These are phyloP conservation scores for Diddensiella transvaalensis DNA, from an alignment of 805 yeast species.

Conservation along the genomic window DNA sequence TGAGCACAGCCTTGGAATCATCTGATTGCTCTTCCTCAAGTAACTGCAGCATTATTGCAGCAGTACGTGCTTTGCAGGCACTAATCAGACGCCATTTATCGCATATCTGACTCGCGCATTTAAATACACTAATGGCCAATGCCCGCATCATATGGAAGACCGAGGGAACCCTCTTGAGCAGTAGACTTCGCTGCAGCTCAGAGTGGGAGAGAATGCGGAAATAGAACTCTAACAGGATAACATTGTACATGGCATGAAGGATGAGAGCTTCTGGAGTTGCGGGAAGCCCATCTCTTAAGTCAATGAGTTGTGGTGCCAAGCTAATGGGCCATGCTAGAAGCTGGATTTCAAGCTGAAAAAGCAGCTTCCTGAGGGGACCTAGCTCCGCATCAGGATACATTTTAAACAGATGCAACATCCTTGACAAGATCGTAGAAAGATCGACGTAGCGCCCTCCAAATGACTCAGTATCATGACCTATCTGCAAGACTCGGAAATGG, in stretches of 20 bases:
- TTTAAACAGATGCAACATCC: neutral
- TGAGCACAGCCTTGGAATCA: conserved; percentile 11
- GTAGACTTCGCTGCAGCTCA: conserved; percentile 6
- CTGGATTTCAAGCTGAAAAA: conserved; percentile 11
- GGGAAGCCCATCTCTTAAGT: conserved; percentile 13
- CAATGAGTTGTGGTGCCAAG: conserved; percentile 10
- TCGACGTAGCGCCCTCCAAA: conserved; percentile 6
- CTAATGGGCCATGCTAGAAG: conserved; percentile 13
- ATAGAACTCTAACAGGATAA: conserved; percentile 11
- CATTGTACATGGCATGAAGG: conserved; percentile 13
- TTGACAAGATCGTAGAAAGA: conserved; percentile 2
- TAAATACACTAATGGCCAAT: conserved; percentile 13
- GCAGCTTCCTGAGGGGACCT: neutral
- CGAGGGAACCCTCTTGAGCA: conserved; percentile 14
- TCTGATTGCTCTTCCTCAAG: conserved; percentile 7
- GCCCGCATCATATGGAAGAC: conserved; percentile 14
- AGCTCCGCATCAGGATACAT: neutral
- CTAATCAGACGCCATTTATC: conserved; percentile 14
- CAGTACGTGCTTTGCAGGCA: conserved; percentile 14
- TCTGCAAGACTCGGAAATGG: neutral
- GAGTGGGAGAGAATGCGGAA: conserved; percentile 4
- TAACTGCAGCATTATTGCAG: conserved; percentile 8
- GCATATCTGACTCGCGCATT: conserved; percentile 7
- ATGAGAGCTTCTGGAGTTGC: conserved; percentile 11
- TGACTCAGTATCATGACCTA: neutral